Evolutionary conservation across 2,329 filamentous ascomycete species (phyloP), one percentile per base, ranked within the genome.

Genomic region (Ceratocystis destructans): DNA sequence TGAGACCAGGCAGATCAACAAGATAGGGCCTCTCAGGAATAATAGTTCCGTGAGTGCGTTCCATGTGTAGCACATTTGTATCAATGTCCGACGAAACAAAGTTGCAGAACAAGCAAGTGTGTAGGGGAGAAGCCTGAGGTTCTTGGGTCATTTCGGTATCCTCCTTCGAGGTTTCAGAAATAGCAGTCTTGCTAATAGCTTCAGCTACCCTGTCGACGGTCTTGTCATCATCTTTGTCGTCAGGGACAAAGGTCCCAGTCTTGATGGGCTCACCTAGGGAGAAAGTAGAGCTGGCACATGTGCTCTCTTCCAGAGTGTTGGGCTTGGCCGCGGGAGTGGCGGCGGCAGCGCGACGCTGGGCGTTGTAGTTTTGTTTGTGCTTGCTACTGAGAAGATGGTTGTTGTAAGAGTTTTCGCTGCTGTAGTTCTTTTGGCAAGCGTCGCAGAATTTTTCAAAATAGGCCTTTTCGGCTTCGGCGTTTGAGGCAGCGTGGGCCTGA

Each of bases 371-470:
- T 44, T 71, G 70, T 76, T 86, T 90, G 77, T 99, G 94, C 76
- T 96, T 96, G 71, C 90, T 87, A 77, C 92, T 96, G 68, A 86
- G 86, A 66, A 97, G 75, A 74, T 99, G 94, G 76, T 97, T 99
- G 73, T 87, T 85, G 76, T 88, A 97, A 44, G 94, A 93, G 77
- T 96, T 96, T 73, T 96, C 90, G 77, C 92, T 97, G 79, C 87
- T 97, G 76, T 96, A 99, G 15, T 88, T 91, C 79, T 96, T 96
- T 72, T 88, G 83, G 79, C 94, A 99, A 22, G 86, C 82, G 2
- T 85, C 80, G 76, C 94, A 99, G 37, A 80, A 78, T 73, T 88
- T 91, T 75, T 96, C 90, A 73, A 92, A 97, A 15, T 89, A 86
- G 3, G 92, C 93, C 76, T 90, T 90, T 69, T 91, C 89, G 66